Percentiles rank a stretch among this genome's conserved stretches.
phyloP scores from a whole-genome alignment of 1,284 basidiomycete genomes.

The Takashimella koratensis region DNA sequence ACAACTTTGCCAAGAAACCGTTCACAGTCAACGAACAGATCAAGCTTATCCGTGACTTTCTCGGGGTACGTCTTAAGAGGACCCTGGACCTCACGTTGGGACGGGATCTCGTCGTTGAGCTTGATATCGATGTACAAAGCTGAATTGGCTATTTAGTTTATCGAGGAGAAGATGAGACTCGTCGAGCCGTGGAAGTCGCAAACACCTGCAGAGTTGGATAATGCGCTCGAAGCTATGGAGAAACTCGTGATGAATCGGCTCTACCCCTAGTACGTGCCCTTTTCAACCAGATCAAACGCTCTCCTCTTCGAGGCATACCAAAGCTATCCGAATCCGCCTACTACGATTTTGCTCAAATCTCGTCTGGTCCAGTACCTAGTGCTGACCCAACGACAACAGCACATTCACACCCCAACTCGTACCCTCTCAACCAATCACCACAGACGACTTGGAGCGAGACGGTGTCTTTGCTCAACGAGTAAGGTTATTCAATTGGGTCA shows the following conservation, averaged over 20 bases:
- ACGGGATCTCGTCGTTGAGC: too few relatives aligned
- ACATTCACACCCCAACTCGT: slow-evolving; percentile 82
- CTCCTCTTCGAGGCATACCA: too few relatives aligned
- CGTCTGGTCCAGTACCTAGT: too few relatives aligned
- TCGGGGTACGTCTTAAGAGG: slow-evolving; percentile 59
- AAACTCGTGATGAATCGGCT: slow-evolving; percentile 98
- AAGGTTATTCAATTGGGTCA: slow-evolving; percentile 83
- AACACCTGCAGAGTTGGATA: slow-evolving; percentile 82
- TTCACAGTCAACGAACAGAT: slow-evolving; percentile 87
- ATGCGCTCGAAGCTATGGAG: slow-evolving; percentile 98
- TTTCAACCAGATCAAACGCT: not conserved
- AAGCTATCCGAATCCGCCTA: too few relatives aligned
- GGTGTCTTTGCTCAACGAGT: slow-evolving; percentile 88
- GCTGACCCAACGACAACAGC: slow-evolving; percentile 49
- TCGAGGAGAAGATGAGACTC: slow-evolving; percentile 77
- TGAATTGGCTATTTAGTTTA: too few relatives aligned
- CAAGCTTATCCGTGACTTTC: slow-evolving; percentile 88
- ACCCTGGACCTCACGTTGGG: too few relatives aligned
- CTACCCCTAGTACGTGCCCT: slow-evolving; percentile 69
- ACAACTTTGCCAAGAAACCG: slow-evolving; percentile 83
- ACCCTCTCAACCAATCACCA: slow-evolving; percentile 68
- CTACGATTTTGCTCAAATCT: too few relatives aligned
- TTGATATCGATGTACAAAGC: too few relatives aligned
- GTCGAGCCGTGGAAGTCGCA: slow-evolving; percentile 74
- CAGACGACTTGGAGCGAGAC: slow-evolving; percentile 94